Evolutionary conservation across 768 basidiomycete genomes (phyloP), one percentile per base, ranked within the genome.

Genomic region (Suillus plorans): DNA sequence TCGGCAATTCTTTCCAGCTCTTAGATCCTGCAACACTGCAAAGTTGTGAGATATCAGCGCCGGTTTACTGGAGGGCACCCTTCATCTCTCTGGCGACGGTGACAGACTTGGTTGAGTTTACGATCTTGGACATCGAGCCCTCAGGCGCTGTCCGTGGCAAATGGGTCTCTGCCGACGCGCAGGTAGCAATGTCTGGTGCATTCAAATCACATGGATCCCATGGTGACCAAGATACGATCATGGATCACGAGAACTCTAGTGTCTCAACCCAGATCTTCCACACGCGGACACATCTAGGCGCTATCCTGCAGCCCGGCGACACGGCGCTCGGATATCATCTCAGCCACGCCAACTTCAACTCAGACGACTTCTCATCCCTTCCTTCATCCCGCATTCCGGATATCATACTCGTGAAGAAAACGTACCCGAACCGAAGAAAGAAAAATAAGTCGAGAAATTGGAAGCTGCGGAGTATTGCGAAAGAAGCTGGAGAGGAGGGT

Each of bases 281-380:
- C 78, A 97, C 97, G 16, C 91, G 97, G 42, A 99, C 97, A 20
- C 97, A 99, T 72, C 88, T 99, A 50, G 97, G 97, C 61, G 91
- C 86, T 18, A 88, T 92, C 65, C 83, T 99, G 22, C 97, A 99
- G 72, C 96, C 97, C 0, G 97, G 97, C 31, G 97, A 99, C 75
- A 88, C 95, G 1, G 96, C 86, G 37, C 79, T 98, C 61, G 97
- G 97, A 0, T 99, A 94, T 81, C 88, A 91, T 77, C 84, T 99
- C 65, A 89, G 89, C 10, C 88, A 91, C 65, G 80, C 90, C 66
- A 99, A 99, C 80, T 97, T 90, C 84, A 99, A 99, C 82, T 93
- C 91, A 64, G 88, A 91, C 64, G 88, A 89, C 63, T 99, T 90
- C 72, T 87, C 93, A 6, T 77, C 82, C 36, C 81, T 97, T 28